Evolutionary conservation across 106 monocot genomes (phyloP), one percentile per base, ranked within the genome.

Genomic region (Dendrobium nobile): DNA sequence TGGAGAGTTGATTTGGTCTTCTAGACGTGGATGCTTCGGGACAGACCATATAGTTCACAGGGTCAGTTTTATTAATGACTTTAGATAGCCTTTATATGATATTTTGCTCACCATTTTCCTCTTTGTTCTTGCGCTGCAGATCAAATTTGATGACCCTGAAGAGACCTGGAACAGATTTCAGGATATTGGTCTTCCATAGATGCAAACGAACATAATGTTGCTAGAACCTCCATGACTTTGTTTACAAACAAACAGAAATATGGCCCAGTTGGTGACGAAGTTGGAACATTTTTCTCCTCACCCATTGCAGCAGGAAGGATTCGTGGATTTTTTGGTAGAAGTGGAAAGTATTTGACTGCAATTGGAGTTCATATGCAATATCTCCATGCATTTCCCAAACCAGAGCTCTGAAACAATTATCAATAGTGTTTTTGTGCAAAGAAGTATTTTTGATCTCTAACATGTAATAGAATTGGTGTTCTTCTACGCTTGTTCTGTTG

Each of bases 1-100:
- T 78, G 87, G 87, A 10, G 84, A 89, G 44, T 83, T 82, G 78
- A 80, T 89, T 67, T 87, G 89, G 87, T 89, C 89, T 41, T 10
- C 80, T 8, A 82, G 77, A 70, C 87, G 87, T 80, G 89, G 89
- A 80, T 77, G 85, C 47, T n/a, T 61, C 17, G 61, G 61, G 18
- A 47, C 44, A 47, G 82, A 87, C 16, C 82, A 89, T 19, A 80
- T 65, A 18, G 58, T 67, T 10, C 72, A 85, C 56, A 77, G 77
- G 77, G 87, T 89, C 80, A 78, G 42, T 76, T 11, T 26, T 26
- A 24, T 5, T 19, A 47, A 47, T 47, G 11, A 47, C 7, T 47
- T 47, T 47, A 47, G 47, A 7, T 11, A 47, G 9, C 47, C 11
- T 47, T 47, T 47, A 47, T 47, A 47, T 47, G 47, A 47, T 7